Evolutionary conservation across 495 filamentous ascomycete genomes (phyloP).

Genomic region (Hyaloscypha bicolor): DNA sequence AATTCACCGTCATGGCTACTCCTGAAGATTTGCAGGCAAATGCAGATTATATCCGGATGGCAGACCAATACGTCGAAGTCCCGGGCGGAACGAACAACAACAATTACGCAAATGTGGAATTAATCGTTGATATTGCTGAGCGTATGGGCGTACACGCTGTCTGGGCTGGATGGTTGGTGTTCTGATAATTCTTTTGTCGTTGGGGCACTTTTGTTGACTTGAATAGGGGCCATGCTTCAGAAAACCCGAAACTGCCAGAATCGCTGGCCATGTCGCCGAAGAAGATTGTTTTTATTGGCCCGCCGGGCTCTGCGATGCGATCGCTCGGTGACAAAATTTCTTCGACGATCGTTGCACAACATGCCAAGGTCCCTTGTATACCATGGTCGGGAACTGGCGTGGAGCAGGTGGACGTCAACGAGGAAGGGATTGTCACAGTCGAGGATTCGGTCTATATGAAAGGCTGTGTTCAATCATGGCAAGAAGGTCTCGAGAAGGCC

Average conservation of each 20-base stretch:
- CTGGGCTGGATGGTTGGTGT: constrained; percentile 93
- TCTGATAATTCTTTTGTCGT: not conserved
- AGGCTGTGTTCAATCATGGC: constrained; percentile 83
- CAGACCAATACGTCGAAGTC: constrained; percentile 98
- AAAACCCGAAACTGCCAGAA: constrained; percentile 97
- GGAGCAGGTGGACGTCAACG: constrained; percentile 74
- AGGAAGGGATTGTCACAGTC: constrained; percentile 89
- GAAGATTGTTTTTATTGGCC: constrained; percentile 98
- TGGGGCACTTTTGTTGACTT: constrained; percentile 13
- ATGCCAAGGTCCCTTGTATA: constrained; percentile 95
- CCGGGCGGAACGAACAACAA: constrained; percentile 99
- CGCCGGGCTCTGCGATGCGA: constrained; percentile 96
- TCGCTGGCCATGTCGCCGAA: constrained; percentile 92
- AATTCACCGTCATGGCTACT: constrained; percentile 99
- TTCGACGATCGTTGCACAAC: constrained; percentile 98
- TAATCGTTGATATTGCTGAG: constrained; percentile 99
- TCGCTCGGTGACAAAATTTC: constrained; percentile 99
- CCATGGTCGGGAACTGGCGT: constrained; percentile 98
- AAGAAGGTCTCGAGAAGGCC: constrained; percentile 88
- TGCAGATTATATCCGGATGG: constrained; percentile 99
- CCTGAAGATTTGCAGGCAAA: constrained; percentile 98
- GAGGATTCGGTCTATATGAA: constrained; percentile 82
- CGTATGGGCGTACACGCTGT: constrained; percentile 98
- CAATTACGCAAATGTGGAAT: constrained; percentile 99
- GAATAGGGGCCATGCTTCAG: constrained; percentile 91